Evolutionary conservation across 73 alveolate species (phyloP).

Genomic region (Tetrahymena elliotti): DNA sequence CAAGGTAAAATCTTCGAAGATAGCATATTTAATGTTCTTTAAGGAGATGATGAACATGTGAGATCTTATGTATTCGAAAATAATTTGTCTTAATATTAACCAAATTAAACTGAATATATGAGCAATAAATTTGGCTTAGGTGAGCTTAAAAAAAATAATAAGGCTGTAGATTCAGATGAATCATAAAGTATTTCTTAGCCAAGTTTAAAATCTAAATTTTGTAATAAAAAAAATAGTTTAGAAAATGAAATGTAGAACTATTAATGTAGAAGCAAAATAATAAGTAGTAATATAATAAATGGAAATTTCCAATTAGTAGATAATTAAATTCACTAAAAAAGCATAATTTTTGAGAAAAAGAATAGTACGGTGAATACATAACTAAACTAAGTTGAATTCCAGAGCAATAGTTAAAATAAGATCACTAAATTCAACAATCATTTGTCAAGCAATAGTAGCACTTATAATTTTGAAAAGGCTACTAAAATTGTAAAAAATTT

Average conservation of each 20-base stretch:
- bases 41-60: neutral
- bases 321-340: no score
- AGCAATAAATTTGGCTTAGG: neutral
- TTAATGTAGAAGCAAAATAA: no score
- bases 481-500: neutral
- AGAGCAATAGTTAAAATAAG: neutral
- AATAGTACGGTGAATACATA: neutral
- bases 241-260: neutral
- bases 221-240: no score
- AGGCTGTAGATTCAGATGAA: neutral
- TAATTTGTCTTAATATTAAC: neutral
- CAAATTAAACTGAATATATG: neutral
- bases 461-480: neutral
- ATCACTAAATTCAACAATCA: no score
- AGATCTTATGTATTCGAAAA: neutral
- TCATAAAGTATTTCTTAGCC: neutral
- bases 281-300: no score
- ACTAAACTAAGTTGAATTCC: neutral
- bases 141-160: neutral
- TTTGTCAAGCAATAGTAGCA: neutral
- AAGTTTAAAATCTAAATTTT: neutral
- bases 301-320: neutral
- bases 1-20: neutral
- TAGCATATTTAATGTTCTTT: neutral
- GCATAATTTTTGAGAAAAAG: no score